Conservation (phyloP, 2,329 filamentous ascomycete genomes). For the Penicillium palitans region DNA sequence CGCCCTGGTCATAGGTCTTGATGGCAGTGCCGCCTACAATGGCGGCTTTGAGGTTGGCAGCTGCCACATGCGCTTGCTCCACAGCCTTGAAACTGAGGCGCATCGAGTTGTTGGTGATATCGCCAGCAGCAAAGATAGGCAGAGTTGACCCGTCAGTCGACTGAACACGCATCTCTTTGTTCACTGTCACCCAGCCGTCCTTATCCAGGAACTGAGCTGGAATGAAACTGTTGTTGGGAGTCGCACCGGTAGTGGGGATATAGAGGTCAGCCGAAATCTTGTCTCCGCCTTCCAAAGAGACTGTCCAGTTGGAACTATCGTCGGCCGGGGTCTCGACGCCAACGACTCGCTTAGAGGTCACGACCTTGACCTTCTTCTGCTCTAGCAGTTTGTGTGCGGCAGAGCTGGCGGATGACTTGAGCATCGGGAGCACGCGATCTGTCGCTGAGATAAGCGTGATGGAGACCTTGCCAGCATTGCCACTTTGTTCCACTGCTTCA, state of each 20-base stretch:
- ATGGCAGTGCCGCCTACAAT: constrained; percentile 23
- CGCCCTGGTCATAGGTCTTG: constrained; percentile 26
- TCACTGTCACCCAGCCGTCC: constrained; percentile 52
- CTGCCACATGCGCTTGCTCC: constrained; percentile 30
- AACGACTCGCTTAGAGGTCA: constrained; percentile 35
- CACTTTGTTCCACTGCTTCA: constrained; percentile 34
- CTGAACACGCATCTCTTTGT: constrained; percentile 37
- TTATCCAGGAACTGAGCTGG: constrained; percentile 49
- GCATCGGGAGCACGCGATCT: constrained; percentile 28
- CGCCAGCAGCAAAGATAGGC: constrained; percentile 34
- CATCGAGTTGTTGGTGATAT: constrained; percentile 32
- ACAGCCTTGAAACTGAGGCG: constrained; percentile 29
- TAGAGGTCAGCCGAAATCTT: constrained; percentile 53
- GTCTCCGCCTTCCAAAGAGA: constrained; percentile 50
- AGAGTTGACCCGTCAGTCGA: constrained; percentile 12
- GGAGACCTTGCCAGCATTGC: constrained; percentile 36
- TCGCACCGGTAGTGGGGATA: constrained; percentile 54
- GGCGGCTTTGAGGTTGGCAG: constrained; percentile 31
- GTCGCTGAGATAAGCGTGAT: constrained; percentile 42
- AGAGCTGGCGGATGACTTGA: constrained; percentile 35
- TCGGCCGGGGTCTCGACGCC: constrained; percentile 34
- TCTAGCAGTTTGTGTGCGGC: constrained; percentile 50
- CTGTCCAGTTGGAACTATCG: constrained; percentile 41
- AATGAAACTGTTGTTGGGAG: constrained; percentile 55
- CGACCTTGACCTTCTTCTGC: constrained; percentile 49